These are phyloP conservation scores for Teunomyces atbi DNA, from an alignment of 805 yeast species.

Conservation along the genomic window DNA sequence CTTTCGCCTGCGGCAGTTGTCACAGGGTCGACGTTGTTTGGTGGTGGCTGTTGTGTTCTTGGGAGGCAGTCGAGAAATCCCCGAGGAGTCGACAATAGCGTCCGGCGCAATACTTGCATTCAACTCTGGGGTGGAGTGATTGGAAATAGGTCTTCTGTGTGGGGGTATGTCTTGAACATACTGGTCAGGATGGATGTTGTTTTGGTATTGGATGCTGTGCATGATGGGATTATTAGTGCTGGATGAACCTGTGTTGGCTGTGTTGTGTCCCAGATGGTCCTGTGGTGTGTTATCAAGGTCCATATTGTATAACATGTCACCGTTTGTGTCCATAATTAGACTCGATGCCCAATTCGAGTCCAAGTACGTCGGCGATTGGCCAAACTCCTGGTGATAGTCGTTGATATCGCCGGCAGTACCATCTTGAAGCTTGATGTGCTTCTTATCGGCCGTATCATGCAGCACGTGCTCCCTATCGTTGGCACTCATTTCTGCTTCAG, in stretches of 20 bases:
- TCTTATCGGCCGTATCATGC: not conserved
- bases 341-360: slow-evolving; percentile 35
- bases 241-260: not conserved
- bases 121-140: slow-evolving; percentile 1
- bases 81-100: not conserved
- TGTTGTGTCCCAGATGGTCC: not conserved
- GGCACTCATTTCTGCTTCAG: not conserved
- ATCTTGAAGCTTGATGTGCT: slow-evolving; percentile 6
- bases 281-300: slow-evolving; percentile 20
- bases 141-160: not conserved
- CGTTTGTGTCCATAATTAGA: slow-evolving; percentile 29
- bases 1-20: slow-evolving; percentile 78
- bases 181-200: slow-evolving; percentile 19
- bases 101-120: slow-evolving; percentile 1
- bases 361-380: slow-evolving; percentile 12
- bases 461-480: slow-evolving; percentile 1
- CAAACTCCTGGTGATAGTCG: slow-evolving; percentile 5
- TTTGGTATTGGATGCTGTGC: slow-evolving; percentile 32
- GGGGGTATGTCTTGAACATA: not conserved
- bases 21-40: slow-evolving; percentile 68
- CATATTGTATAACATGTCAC: slow-evolving; percentile 32
- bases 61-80: slow-evolving; percentile 2
- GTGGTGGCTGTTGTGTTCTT: slow-evolving; percentile 10
- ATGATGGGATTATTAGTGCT: slow-evolving; percentile 20
- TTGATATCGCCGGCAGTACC: slow-evolving; percentile 5